Evolutionary conservation across 192 early-diverging fungal genomes (phyloP), one percentile per base, ranked within the genome.

Genomic region (Umbelopsis sp.): DNA sequence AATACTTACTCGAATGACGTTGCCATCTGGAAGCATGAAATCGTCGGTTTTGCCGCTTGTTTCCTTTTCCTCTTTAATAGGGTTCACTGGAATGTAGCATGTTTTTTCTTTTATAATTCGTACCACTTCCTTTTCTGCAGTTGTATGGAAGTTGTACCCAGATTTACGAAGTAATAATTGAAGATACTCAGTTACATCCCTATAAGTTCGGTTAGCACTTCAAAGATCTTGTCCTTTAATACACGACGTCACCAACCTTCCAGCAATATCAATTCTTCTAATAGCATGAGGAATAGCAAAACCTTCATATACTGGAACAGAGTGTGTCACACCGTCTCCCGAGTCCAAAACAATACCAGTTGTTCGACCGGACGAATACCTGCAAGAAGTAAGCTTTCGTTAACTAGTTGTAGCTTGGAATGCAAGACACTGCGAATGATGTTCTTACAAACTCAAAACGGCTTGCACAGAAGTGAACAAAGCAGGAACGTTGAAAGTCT

Each of bases 401-500:
- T 4, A 30, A 61, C 47, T 6, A 6, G 10, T 41, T 35, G 46
- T 25, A 3, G 0, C 6, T 55, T 22, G 2, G 1, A 27, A 22
- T 25, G 23, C 8, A 6, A 25, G 18, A 49, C 9, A 9, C 25
- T 35, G 7, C 30, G 11, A 66, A 48, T 16, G 13, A 67, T 27
- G 33, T n/a, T 73, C 86, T 76, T 81, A 95, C 84, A 99, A 89
- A 72, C 95, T 93, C 49, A 99, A 88, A 3, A 99, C 96, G 33
- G 97, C 97, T 81, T 99, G 97, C 70, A 99, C 94, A 49, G 95
- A 96, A 45, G 95, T 91, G 82, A 94, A 98, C 47, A 99, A 86
- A 23, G 97, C 96, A 4, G 97, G 97, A 13, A 97, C 95, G 53
- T 99, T 99, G 82, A 99, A 99, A 1, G 97, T 99, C 73, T 99